phyloP scores from a whole-genome alignment of 306 rosid genomes.

The Potentilla sterilis region DNA sequence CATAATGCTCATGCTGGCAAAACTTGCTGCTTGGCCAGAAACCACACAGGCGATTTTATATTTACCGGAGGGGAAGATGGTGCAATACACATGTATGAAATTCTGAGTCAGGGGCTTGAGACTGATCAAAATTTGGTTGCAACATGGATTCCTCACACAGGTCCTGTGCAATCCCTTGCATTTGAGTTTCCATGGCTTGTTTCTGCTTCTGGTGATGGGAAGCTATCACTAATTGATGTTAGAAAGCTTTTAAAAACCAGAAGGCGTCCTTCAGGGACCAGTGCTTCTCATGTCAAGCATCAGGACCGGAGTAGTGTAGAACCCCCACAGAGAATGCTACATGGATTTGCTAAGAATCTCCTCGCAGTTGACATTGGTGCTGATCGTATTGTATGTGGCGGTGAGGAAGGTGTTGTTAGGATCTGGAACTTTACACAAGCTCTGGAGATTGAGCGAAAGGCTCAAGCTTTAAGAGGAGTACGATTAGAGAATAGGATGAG shows the following conservation, averaged over 20 bases:
- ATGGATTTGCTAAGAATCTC: constrained; percentile 70
- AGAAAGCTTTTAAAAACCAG: constrained; percentile 56
- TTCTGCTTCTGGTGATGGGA: constrained; percentile 87
- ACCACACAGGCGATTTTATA: constrained; percentile 74
- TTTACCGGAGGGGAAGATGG: constrained; percentile 97
- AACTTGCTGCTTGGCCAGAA: constrained; percentile 63
- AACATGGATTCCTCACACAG: constrained; percentile 83
- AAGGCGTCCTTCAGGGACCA: constrained; percentile 41
- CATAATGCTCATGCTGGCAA: constrained; percentile 72
- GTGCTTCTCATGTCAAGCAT: constrained; percentile 33
- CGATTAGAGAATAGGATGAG: constrained; percentile 83
- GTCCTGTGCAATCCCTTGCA: constrained; percentile 76
- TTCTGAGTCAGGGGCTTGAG: constrained; percentile 32
- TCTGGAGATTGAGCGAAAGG: constrained; percentile 68
- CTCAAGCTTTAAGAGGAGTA: constrained; percentile 56
- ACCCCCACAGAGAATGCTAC: constrained; percentile 92
- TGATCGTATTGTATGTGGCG: constrained; percentile 93
- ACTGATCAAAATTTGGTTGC: constrained; percentile 41
- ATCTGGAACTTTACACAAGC: constrained; percentile 94
- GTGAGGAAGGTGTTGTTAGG: constrained; percentile 90
- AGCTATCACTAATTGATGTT: constrained; percentile 77
- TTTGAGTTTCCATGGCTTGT: constrained; percentile 99
- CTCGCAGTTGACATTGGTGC: constrained; percentile 74
- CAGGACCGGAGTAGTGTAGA: constrained; percentile 42
- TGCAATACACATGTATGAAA: constrained; percentile 76